Evolutionary conservation across 2,329 filamentous ascomycete species (phyloP).

Genomic region (Orbilia blumenaviensis): DNA sequence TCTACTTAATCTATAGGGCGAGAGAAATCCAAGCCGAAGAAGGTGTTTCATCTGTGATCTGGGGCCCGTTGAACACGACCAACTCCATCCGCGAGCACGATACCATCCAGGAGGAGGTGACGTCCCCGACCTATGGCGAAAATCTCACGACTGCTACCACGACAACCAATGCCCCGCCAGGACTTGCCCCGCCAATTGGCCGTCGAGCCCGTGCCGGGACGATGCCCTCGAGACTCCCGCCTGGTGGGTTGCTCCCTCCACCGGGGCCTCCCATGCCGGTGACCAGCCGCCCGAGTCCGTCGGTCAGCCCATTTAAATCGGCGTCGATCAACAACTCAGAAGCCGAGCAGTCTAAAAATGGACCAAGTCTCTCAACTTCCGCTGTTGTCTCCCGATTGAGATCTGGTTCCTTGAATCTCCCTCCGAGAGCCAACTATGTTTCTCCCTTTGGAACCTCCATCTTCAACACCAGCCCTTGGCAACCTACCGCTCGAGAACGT

Average conservation of each 20-base stretch:
- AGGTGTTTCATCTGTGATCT: slow-evolving; percentile 79
- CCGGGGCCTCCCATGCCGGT: slow-evolving; percentile 71
- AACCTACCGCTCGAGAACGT: slow-evolving; percentile 73
- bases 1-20: slow-evolving; percentile 68
- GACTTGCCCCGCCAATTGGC: slow-evolving; percentile 71
- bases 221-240: slow-evolving; percentile 92
- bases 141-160: slow-evolving; percentile 60
- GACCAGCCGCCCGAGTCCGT: slow-evolving; percentile 83
- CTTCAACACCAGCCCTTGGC: slow-evolving; percentile 82
- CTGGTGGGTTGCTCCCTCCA: slow-evolving; percentile 70
- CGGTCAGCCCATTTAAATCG: slow-evolving; percentile 85
- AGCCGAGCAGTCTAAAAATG: slow-evolving; percentile 59
- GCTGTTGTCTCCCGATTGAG: slow-evolving; percentile 58
- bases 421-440: slow-evolving; percentile 58
- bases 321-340: slow-evolving; percentile 61
- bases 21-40: slow-evolving; percentile 97
- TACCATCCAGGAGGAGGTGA: slow-evolving; percentile 70
- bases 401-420: slow-evolving; percentile 58
- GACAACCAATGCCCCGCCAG: slow-evolving; percentile 70
- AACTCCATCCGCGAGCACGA: slow-evolving; percentile 85
- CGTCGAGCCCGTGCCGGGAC: slow-evolving; percentile 91
- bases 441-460: slow-evolving; percentile 85
- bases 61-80: slow-evolving; percentile 95
- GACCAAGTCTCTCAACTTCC: slow-evolving; percentile 57
- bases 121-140: slow-evolving; percentile 66